Percentiles rank a stretch among this genome's conserved stretches.
These are phyloP conservation scores for Cladosporium sp. DNA, from an alignment of 2,329 filamentous ascomycete genomes.

Conservation along the genomic window DNA sequence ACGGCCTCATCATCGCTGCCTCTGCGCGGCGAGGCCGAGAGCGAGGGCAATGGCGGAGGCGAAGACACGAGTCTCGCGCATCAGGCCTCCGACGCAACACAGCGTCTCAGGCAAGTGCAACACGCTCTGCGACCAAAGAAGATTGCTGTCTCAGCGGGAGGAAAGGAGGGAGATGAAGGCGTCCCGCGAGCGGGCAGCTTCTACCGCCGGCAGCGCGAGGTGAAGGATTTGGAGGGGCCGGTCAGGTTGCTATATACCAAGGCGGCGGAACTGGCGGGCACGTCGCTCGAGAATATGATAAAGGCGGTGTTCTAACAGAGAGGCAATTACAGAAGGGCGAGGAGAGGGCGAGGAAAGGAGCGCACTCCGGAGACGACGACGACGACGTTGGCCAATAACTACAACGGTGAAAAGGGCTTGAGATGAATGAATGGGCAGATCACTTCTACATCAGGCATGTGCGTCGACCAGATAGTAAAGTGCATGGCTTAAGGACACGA, in stretches of 20 bases:
- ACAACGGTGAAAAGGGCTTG: not conserved
- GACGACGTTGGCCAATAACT: not conserved
- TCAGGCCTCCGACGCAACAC: slow-evolving; percentile 9
- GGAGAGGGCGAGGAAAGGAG: slow-evolving; percentile 28
- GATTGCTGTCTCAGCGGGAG: slow-evolving; percentile 29
- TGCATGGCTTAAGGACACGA: too few relatives aligned
- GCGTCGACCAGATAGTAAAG: too few relatives aligned
- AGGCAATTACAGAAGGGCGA: slow-evolving; percentile 38
- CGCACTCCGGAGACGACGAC: slow-evolving; percentile 1
- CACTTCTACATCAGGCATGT: too few relatives aligned
- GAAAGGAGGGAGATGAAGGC: slow-evolving; percentile 31
- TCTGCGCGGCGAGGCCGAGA: not conserved
- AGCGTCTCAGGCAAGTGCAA: slow-evolving; percentile 42
- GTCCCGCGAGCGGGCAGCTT: slow-evolving; percentile 45
- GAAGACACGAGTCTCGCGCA: slow-evolving; percentile 14
- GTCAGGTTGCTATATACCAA: slow-evolving; percentile 48
- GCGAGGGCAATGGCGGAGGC: slow-evolving; percentile 1
- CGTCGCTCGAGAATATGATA: slow-evolving; percentile 48
- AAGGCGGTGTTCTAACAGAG: slow-evolving; percentile 50
- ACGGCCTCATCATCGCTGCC: not conserved
- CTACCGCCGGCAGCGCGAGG: slow-evolving; percentile 48
- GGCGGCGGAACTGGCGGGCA: slow-evolving; percentile 47
- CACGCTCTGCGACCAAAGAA: slow-evolving; percentile 36
- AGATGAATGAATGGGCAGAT: too few relatives aligned
- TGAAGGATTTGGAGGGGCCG: slow-evolving; percentile 42